Conservation (phyloP, 768 basidiomycete genomes). For the Russula vinacea region DNA sequence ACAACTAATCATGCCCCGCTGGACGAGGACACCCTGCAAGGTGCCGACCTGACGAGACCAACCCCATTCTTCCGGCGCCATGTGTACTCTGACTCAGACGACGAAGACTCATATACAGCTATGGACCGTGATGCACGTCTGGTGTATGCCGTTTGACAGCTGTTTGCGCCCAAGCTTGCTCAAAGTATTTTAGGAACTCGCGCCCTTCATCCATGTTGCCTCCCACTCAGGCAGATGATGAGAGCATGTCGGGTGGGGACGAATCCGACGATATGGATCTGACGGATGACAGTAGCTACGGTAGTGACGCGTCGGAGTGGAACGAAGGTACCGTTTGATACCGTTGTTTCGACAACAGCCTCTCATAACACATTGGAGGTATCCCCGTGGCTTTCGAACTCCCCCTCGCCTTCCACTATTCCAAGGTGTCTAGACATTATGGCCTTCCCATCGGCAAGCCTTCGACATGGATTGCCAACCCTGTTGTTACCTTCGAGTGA, state of each 20-base stretch:
- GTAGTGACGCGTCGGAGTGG: conserved; percentile 45
- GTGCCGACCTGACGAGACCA: conserved; percentile 10
- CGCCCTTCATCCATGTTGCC: conserved; percentile 47
- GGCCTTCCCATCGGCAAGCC: conserved; percentile 38
- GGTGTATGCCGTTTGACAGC: conserved; percentile 47
- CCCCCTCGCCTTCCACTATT: conserved; percentile 40
- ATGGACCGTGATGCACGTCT: conserved; percentile 68
- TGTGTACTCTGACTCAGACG: conserved; percentile 58
- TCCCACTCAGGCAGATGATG: conserved; percentile 43
- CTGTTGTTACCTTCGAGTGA: conserved; percentile 42
- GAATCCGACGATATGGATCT: conserved; percentile 77
- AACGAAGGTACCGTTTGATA: conserved; percentile 43
- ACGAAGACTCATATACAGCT: conserved; percentile 59
- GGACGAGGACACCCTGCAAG: neutral
- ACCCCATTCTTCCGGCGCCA: conserved; percentile 21
- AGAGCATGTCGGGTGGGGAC: conserved; percentile 60
- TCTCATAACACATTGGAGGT: neutral
- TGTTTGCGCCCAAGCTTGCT: conserved; percentile 9
- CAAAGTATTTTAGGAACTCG: conserved; percentile 43
- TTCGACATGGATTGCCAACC: conserved; percentile 46
- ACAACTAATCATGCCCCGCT: neutral
- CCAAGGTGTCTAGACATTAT: conserved; percentile 50
- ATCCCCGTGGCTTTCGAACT: neutral
- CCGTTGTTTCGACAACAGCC: neutral
- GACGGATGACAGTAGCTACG: conserved; percentile 47